Percentiles rank a stretch among this genome's conserved stretches.
Conservation (phyloP, 345 rosid genomes). For the Hibiscus trionum region DNA sequence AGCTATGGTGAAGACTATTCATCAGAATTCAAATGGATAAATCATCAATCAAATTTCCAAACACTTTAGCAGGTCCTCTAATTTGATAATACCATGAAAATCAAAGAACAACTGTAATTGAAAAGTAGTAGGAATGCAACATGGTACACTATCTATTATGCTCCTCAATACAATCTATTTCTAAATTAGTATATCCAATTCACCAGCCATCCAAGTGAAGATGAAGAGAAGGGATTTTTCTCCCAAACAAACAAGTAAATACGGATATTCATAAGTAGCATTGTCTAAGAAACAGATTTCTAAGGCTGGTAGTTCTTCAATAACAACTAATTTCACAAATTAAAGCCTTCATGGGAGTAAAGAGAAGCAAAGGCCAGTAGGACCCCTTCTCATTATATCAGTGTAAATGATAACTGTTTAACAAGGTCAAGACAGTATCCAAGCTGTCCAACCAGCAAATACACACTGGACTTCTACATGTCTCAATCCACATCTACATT, state of each 20-base stretch:
- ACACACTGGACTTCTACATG: conserved; percentile 3
- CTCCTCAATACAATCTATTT: no score
- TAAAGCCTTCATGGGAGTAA: neutral
- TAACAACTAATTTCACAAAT: neutral
- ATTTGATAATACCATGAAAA: neutral
- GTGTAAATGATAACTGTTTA: neutral
- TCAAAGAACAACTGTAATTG: neutral
- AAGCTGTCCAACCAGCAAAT: conserved; percentile 7
- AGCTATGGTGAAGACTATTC: neutral
- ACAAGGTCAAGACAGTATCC: neutral
- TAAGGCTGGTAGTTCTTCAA: neutral
- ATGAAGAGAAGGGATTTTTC: neutral
- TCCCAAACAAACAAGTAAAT: neutral
- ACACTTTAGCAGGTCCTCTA: neutral
- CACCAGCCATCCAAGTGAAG: neutral
- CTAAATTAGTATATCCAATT: no score
- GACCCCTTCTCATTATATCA: neutral
- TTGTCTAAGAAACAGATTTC: neutral
- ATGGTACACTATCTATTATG: neutral
- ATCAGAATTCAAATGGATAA: neutral
- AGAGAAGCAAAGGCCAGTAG: neutral
- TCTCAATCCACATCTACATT: conserved; percentile 1
- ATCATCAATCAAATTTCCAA: no score
- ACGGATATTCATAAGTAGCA: neutral
- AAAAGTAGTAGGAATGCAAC: neutral